Base-by-base conservation (phyloP, 257 asterid species). In the Jasminum sambac region DNA sequence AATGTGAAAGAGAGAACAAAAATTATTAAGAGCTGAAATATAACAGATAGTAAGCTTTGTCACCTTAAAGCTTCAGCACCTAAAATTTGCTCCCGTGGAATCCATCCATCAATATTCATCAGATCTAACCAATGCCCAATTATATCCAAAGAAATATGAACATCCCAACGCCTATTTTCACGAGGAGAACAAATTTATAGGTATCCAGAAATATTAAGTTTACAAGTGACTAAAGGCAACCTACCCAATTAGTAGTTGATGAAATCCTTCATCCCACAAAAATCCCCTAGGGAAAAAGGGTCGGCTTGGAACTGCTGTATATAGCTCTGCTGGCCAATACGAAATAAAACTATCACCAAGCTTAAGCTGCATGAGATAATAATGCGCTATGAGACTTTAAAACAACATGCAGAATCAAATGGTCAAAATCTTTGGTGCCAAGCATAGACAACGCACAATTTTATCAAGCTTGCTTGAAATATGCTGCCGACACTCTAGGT, bases 211-310 rank as follows among this genome's bases (percentile, higher is more conserved):
- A 39, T 19, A 41, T 38, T 24, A 70, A 34, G 62, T 57, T 57
- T 67, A 19, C 19, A 36, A 55, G 43, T 46, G 77, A 36, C 26
- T 64, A 66, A 42, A 72, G 68, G 78, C 66, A 77, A 83, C 95
- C 68, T 71, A 95, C 99, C 97, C 84, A 75, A 95, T 87, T 50
- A 91, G 66, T 70, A 95, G 88, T 81, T 95, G 99, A 83, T 95
- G 99, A 83, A 95, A 95, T 72, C 99, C 99, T 79, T 95, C 99
- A 84, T 95, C 99, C 99, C 99, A 95, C 70, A 95, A 75, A 80
- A 95, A 95, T 26, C 98, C 98, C 85, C 99, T 84, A 36, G 99
- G 99, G 60, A 95, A 95, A 81, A 95, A 91, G 70, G 99, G 96
- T 16, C 99, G 92, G 77, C 99, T 91, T 69, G 99, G 99, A 78